Base-by-base conservation (phyloP, 805 yeast genomes). In the Wickerhamomyces bisporus region DNA sequence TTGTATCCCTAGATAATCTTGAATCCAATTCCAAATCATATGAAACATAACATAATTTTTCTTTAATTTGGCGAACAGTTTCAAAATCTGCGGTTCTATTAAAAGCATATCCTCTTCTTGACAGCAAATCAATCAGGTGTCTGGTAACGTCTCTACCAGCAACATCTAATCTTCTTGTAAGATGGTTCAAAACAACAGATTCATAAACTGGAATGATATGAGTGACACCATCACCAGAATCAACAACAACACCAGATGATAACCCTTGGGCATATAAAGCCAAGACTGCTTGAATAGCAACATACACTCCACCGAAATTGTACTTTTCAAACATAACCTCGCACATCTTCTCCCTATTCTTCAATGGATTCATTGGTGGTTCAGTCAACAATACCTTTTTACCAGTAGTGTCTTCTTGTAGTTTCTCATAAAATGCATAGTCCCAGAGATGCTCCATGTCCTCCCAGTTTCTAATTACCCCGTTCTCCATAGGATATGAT, bases 111-210 rank as follows among this genome's bases (percentile, higher is more conserved):
- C 98, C 98, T 52, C 97, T 81, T 65, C 98, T 86, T 45, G 94
- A 76, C 53, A 93, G 70, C 48, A 93, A 70, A 54, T 83, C 93
- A 64, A 93, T 89, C 64, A 93, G 72, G 63, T 93, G 87, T 57
- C 96, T 78, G n/a, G 98, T 93, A 34, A 93, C 97, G 57, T 93
- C 98, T 62, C 98, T 78, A 52, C 98, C 98, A 5, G 98, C 98
- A 44, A 93, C 95, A 61, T 93, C 96, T 52, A 93, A 70, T 60
- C 98, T 79, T 56, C 82, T 77, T 15, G 96, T 91, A 53, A 87
- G 71, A 62, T 93, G 98, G 61, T 86, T 91, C 58, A 93, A 75
- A n/a, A 93, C 98, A 30, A 86, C 95, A 5, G 94, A 82, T 65
- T 93, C 98, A 62, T 93, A 93, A 28, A 93, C 98, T 17, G 98